Evolutionary conservation across 441 rosid species (phyloP).

Genomic region (Metrosideros polymorpha): DNA sequence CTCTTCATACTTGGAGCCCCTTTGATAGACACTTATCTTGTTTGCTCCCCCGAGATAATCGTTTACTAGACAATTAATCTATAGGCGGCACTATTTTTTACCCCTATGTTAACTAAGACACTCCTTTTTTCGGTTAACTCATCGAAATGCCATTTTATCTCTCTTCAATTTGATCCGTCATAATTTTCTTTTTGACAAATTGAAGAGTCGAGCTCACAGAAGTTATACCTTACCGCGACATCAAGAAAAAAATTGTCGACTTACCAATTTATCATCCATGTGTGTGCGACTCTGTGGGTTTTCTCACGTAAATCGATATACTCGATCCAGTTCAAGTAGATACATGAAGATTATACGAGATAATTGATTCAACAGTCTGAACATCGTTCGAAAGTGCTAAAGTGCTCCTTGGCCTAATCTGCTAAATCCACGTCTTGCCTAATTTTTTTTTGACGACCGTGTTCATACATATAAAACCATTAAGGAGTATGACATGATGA

Average conservation of each 20-base stretch:
- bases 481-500: not conserved
- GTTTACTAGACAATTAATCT: not conserved
- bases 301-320: not conserved
- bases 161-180: not conserved
- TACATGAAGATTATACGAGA: not conserved
- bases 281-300: rapidly evolving
- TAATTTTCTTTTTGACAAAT: not conserved
- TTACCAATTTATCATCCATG: not conserved
- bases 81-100: not conserved
- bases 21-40: not conserved
- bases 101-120: not conserved
- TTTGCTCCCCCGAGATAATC: no score
- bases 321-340: not conserved
- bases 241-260: not conserved
- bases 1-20: not conserved
- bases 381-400: not conserved
- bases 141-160: not conserved
- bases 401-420: not conserved
- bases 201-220: not conserved
- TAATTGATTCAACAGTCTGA: rapidly evolving
- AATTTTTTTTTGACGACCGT: not conserved
- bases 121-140: not conserved
- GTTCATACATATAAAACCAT: not conserved
- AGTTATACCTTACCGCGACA: not conserved
- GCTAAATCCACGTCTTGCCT: not conserved